phyloP scores from a whole-genome alignment of 192 early-diverging fungal species.

The Umbelopsis ramanniana region DNA sequence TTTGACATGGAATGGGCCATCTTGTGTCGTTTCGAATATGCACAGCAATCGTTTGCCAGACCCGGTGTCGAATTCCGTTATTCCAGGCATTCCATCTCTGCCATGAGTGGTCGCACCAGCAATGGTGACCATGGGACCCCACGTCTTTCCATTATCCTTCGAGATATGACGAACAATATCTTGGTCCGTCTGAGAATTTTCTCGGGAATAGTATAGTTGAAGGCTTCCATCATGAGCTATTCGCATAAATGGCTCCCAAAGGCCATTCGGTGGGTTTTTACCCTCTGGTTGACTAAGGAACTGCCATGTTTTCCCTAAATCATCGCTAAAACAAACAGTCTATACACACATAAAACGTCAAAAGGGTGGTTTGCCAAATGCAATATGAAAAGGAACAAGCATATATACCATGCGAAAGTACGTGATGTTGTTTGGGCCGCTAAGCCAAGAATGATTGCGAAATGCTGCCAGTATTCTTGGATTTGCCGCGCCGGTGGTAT shows the following conservation, averaged over 20 bases:
- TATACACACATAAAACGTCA: neutral
- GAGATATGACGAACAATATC: conserved; percentile 3
- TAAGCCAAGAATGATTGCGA: neutral
- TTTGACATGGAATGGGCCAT: neutral
- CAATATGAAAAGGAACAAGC: neutral
- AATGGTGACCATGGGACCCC: neutral
- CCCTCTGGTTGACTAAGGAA: conserved; percentile 7
- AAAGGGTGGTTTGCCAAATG: neutral
- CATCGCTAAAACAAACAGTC: conserved; percentile 19
- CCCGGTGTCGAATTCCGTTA: neutral
- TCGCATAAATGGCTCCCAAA: conserved; percentile 20
- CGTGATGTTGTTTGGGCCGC: neutral
- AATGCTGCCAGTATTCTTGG: conserved; percentile 14
- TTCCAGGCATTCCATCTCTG: conserved; percentile 9
- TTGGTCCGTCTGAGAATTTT: neutral
- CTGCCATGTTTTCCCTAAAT: neutral
- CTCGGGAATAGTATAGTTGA: conserved; percentile 1
- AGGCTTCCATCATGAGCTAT: neutral
- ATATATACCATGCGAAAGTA: conserved; percentile 15
- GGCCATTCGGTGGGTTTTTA: neutral
- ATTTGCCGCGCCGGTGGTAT: neutral
- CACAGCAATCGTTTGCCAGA: neutral
- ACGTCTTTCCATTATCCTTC: neutral
- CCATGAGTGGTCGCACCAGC: neutral
- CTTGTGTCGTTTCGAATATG: conserved; percentile 8